phyloP scores from a whole-genome alignment of 148 eudicot species.

The Beta vulgaris region DNA sequence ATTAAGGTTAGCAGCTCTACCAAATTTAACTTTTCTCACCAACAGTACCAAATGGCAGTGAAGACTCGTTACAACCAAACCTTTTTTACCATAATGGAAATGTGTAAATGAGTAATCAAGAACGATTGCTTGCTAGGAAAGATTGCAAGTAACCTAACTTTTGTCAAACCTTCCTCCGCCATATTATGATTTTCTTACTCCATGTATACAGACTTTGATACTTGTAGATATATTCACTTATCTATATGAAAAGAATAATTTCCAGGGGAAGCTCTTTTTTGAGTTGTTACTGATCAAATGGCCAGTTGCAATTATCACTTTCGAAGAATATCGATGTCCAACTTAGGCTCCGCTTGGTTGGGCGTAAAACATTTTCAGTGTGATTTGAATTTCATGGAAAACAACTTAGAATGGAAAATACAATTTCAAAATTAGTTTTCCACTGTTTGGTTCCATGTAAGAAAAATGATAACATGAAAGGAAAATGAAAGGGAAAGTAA shows the following conservation, averaged over 20 bases:
- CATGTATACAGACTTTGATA: neutral
- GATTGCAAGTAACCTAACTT: neutral
- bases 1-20: slow-evolving; percentile 52
- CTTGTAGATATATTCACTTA: neutral
- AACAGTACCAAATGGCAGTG: neutral
- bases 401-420: too few relatives aligned
- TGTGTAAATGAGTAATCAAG: neutral
- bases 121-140: too few relatives aligned
- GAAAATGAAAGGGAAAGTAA: too few relatives aligned
- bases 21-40: neutral
- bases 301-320: neutral
- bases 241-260: neutral
- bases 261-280: neutral
- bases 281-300: neutral
- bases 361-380: too few relatives aligned
- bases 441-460: too few relatives aligned
- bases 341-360: too few relatives aligned
- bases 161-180: neutral
- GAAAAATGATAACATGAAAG: too few relatives aligned
- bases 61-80: neutral
- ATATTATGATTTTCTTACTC: neutral
- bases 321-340: slow-evolving; percentile 6
- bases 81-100: neutral
- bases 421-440: too few relatives aligned
- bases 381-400: too few relatives aligned